Conservation (phyloP, 2,329 filamentous ascomycete species). For the Akanthomyces dipterigenus region DNA sequence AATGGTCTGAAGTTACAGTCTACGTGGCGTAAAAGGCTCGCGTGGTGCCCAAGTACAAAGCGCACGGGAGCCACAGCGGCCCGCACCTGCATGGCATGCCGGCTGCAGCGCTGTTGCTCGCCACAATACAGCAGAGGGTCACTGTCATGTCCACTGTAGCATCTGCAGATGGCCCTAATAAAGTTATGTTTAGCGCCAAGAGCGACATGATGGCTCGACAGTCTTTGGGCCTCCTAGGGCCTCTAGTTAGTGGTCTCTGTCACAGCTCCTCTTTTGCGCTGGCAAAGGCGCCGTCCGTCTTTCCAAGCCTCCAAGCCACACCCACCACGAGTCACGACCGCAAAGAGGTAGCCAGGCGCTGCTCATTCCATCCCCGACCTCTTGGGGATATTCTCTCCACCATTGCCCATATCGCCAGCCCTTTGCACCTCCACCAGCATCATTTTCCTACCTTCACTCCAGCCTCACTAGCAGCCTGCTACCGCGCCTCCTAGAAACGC, state of each 20-base stretch:
- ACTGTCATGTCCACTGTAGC: neutral
- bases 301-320: slow-evolving; percentile 3
- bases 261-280: neutral
- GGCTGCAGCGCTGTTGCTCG: too few species aligned
- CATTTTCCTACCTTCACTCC: neutral
- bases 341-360: neutral
- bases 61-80: too few species aligned
- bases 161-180: too few species aligned
- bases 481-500: neutral
- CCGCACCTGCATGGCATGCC: too few species aligned
- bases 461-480: neutral
- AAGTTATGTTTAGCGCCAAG: neutral
- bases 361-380: neutral
- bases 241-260: too few species aligned
- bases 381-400: neutral
- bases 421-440: neutral
- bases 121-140: neutral
- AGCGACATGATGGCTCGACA: neutral
- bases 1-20: too few species aligned
- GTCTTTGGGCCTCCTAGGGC: neutral
- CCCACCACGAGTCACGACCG: slow-evolving; percentile 8
- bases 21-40: too few species aligned
- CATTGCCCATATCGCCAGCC: neutral
- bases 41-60: too few species aligned
- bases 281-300: neutral